Evolutionary conservation across 148 eudicot genomes (phyloP), one percentile per base, ranked within the genome.

Genomic region (Persicaria maculosa): DNA sequence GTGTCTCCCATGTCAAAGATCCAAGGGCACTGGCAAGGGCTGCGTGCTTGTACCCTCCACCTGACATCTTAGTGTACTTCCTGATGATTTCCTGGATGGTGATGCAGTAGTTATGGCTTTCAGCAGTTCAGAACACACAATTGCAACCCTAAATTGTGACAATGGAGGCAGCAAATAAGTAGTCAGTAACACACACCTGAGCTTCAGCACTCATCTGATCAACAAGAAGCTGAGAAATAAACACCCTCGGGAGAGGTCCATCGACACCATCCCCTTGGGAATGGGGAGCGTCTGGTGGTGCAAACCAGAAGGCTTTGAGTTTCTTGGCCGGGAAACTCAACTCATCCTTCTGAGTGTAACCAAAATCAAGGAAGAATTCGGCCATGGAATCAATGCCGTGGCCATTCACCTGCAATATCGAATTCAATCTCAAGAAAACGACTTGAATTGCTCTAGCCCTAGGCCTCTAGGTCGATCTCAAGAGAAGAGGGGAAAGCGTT

Each of bases 181-280:
- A 40, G 44, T 11, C 48, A 72, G 20, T 17, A 68, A 69, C 59
- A 47, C 59, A 47, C 71, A 92, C 98, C 98, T 92, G 99, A 79
- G 92, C 88, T 81, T 88, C 84, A 2, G 85, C 79, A 77, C 89
- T 90, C 92, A 95, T 84, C 80, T 95, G 92, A 78, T 92, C 99
- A 55, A 95, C 99, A 65, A 90, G 89, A 80, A 95, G 97, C 79
- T 95, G 97, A n/a, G 99, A 95, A 76, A 95, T 89, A 75, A 95
- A 95, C 74, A 95, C 81, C 77, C 99, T 85, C 9, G 99, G 99
- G 77, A 95, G 83, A 45, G 99, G 97, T 22, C 97, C 99, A 83
- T 85, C 78, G 15, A 83, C 74, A 70, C 97, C 88, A 50, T 84
- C 86, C 45, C 97, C 94, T 46, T 81, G 85, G 46, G 75, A 70